Evolutionary conservation across 345 rosid species (phyloP).

Genomic region (Citrus inodora): DNA sequence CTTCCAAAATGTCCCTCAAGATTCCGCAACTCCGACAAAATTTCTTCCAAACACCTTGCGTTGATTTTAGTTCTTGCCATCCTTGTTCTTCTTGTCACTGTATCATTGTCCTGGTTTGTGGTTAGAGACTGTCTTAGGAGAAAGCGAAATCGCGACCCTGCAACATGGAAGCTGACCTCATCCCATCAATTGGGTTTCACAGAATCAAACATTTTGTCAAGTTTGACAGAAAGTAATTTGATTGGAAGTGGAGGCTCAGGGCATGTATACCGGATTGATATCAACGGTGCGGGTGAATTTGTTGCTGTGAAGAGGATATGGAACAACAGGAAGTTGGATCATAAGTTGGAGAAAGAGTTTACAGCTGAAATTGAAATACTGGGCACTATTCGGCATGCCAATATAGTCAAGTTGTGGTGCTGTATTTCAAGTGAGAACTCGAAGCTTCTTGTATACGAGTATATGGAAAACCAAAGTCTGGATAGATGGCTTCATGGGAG

Average conservation of each 20-base stretch:
- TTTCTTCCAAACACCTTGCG: slow-evolving; percentile 45
- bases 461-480: slow-evolving; percentile 78
- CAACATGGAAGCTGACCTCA: slow-evolving; percentile 77
- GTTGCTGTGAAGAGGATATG: slow-evolving; percentile 91
- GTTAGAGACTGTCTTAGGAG: slow-evolving; percentile 45
- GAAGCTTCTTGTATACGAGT: slow-evolving; percentile 90
- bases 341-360: slow-evolving; percentile 67
- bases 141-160: slow-evolving; percentile 30
- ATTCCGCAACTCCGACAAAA: slow-evolving; percentile 19
- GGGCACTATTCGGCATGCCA: slow-evolving; percentile 72
- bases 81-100: slow-evolving; percentile 26
- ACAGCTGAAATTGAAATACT: slow-evolving; percentile 73
- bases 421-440: slow-evolving; percentile 82
- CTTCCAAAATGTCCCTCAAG: slow-evolving; percentile 52
- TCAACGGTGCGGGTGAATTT: slow-evolving; percentile 37
- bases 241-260: slow-evolving; percentile 95
- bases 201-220: slow-evolving; percentile 53
- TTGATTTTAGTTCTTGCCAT: slow-evolving; percentile 40
- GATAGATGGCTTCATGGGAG: slow-evolving; percentile 83
- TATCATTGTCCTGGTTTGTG: slow-evolving; percentile 32
- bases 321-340: slow-evolving; percentile 48
- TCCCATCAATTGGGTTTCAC: slow-evolving; percentile 71
- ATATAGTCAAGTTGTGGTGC: slow-evolving; percentile 80
- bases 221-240: slow-evolving; percentile 63
- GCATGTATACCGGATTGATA: slow-evolving; percentile 61